These are phyloP conservation scores for Picochlorum sp. DNA, from an alignment of 139 green algal species.

Conservation along the genomic window DNA sequence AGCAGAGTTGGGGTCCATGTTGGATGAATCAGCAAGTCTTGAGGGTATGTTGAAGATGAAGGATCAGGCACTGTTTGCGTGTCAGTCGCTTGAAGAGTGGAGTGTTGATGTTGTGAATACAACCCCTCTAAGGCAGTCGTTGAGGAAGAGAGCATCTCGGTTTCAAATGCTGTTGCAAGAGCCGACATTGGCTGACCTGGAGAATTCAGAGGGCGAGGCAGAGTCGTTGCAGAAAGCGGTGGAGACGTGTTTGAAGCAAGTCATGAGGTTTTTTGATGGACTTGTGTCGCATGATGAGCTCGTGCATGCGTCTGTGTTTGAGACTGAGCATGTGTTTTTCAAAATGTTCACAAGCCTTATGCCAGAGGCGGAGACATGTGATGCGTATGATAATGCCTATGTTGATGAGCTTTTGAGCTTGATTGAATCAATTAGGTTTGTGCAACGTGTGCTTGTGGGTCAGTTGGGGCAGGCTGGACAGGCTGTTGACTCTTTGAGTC, in stretches of 20 bases:
- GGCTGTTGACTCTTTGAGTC: too few species aligned
- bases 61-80: background rate
- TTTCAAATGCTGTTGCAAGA: too few species aligned
- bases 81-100: slow-evolving; percentile 1
- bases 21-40: slow-evolving; percentile 2
- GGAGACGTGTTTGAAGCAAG: background rate
- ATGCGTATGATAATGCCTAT: background rate
- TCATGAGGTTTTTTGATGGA: background rate
- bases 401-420: background rate
- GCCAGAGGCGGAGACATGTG: background rate
- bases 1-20: background rate
- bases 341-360: background rate
- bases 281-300: background rate
- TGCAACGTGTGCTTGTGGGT: too few species aligned
- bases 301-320: background rate
- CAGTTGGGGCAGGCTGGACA: too few species aligned
- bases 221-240: background rate
- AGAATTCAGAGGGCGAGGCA: background rate
- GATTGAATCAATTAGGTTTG: background rate
- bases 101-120: too few species aligned
- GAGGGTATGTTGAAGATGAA: slow-evolving; percentile 7
- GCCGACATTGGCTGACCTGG: background rate
- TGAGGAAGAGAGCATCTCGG: too few species aligned
- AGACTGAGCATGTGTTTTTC: background rate
- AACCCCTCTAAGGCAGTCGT: too few species aligned